A percentile compares a stretch with the other conserved stretches of the same genome.
Evolutionary conservation across 2,329 filamentous ascomycete genomes (phyloP).

Genomic region (Fusarium udum): DNA sequence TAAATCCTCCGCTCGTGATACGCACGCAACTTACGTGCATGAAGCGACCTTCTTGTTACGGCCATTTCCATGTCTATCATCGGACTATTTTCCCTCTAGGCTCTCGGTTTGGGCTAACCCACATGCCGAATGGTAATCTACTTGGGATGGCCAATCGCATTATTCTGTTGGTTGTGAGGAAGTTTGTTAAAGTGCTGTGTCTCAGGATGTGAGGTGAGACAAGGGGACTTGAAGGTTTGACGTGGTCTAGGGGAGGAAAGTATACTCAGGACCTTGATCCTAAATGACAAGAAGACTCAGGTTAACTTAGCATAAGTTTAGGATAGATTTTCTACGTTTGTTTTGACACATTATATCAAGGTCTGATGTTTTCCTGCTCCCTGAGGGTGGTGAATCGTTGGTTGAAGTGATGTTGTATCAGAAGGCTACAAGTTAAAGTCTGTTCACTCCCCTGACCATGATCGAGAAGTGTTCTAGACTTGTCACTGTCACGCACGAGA

Average conservation of each 20-base stretch:
- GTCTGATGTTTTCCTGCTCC: not conserved
- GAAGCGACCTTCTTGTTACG: conserved; percentile 14
- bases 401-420: not conserved
- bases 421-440: not conserved
- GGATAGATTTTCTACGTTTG: fast-evolving
- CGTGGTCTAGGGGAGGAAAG: not conserved
- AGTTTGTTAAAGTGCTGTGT: not conserved
- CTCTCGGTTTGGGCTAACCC: not conserved
- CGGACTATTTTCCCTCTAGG: not conserved
- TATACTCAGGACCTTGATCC: not conserved
- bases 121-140: not conserved
- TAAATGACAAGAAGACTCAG: not conserved
- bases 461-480: not conserved
- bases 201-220: not conserved
- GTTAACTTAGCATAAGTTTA: not conserved
- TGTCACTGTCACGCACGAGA: not conserved
- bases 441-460: not conserved
- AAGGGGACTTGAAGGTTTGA: not conserved
- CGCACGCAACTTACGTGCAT: conserved; percentile 16
- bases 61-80: conserved; percentile 13
- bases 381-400: not conserved
- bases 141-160: not conserved
- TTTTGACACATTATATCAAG: not conserved
- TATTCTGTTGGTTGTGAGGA: not conserved
- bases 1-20: conserved; percentile 8